Percentiles rank a stretch among this genome's conserved stretches.
Evolutionary conservation across 805 yeast species (phyloP).

Genomic region (Spathaspora boniae): DNA sequence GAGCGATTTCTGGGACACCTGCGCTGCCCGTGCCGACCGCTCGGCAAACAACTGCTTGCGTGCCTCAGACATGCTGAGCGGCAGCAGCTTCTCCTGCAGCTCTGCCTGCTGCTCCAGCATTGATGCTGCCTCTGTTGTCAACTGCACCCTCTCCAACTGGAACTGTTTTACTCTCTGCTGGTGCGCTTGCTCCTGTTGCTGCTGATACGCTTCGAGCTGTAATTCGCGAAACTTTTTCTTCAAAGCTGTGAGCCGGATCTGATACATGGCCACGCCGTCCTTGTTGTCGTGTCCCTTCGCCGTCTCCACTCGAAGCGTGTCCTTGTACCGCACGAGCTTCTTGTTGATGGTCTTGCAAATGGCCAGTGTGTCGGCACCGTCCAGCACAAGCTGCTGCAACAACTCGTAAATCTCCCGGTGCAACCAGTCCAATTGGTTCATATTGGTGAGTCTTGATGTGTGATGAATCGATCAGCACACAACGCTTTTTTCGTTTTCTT

Average conservation of each 20-base stretch:
- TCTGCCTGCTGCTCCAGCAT: neutral
- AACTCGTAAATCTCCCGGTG: too few relatives aligned
- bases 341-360: too few relatives aligned
- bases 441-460: too few relatives aligned
- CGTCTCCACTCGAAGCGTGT: too few relatives aligned
- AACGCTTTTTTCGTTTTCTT: too few relatives aligned
- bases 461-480: too few relatives aligned
- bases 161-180: conserved; percentile 28
- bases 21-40: conserved; percentile 19
- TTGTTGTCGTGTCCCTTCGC: too few relatives aligned
- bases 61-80: conserved; percentile 2
- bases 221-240: conserved; percentile 23
- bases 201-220: conserved; percentile 24
- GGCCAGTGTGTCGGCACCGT: too few relatives aligned
- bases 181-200: conserved; percentile 27
- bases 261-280: conserved; percentile 21
- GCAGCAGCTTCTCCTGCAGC: neutral
- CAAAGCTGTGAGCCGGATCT: conserved; percentile 18
- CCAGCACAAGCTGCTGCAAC: too few relatives aligned
- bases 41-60: conserved; percentile 22
- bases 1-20: conserved; percentile 25
- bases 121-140: neutral
- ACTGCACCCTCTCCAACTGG: conserved; percentile 2
- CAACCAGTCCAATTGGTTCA: too few relatives aligned
- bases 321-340: too few relatives aligned